A percentile compares a stretch with the other conserved stretches of the same genome.
These are phyloP conservation scores for Nemophila menziesii DNA, from an alignment of 257 asterid species.

Conservation along the genomic window DNA sequence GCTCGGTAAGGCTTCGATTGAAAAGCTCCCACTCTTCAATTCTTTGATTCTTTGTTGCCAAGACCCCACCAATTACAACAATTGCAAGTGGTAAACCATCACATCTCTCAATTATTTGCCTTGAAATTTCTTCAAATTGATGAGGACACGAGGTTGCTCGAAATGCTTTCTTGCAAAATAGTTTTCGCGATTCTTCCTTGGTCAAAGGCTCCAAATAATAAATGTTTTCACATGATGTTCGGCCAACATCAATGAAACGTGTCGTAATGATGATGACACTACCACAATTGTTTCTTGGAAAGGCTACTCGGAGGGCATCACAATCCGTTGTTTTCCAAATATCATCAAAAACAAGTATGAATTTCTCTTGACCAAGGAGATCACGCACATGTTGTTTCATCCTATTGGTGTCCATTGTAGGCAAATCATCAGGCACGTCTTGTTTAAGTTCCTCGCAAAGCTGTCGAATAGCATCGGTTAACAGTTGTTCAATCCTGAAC, in stretches of 20 bases:
- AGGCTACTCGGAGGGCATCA: constrained; percentile 10
- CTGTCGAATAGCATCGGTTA: background rate
- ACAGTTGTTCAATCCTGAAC: constrained; percentile 1
- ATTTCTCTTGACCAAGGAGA: constrained; percentile 6
- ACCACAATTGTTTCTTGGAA: constrained; percentile 11
- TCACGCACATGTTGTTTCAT: constrained; percentile 3
- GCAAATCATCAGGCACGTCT: background rate
- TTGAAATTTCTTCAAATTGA: constrained; percentile 4
- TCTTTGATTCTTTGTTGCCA: constrained; percentile 10
- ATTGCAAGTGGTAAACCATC: constrained; percentile 20
- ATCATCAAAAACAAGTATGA: constrained; percentile 19
- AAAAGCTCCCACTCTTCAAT: constrained; percentile 15
- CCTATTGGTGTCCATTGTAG: background rate
- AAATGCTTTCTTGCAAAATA: constrained; percentile 14
- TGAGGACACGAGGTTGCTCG: constrained; percentile 5
- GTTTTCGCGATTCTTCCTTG: constrained; percentile 14
- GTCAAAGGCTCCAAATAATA: constrained; percentile 14
- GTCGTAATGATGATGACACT: constrained; percentile 18
- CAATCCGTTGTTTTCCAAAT: constrained; percentile 10
- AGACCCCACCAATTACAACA: constrained; percentile 15
- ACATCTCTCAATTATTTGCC: constrained; percentile 11
- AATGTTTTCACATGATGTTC: constrained; percentile 3
- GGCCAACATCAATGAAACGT: constrained; percentile 7
- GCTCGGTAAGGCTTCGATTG: constrained; percentile 6
- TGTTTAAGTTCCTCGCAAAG: constrained; percentile 5